phyloP scores from a whole-genome alignment of 495 filamentous ascomycete species.

The Neurospora sp. region DNA sequence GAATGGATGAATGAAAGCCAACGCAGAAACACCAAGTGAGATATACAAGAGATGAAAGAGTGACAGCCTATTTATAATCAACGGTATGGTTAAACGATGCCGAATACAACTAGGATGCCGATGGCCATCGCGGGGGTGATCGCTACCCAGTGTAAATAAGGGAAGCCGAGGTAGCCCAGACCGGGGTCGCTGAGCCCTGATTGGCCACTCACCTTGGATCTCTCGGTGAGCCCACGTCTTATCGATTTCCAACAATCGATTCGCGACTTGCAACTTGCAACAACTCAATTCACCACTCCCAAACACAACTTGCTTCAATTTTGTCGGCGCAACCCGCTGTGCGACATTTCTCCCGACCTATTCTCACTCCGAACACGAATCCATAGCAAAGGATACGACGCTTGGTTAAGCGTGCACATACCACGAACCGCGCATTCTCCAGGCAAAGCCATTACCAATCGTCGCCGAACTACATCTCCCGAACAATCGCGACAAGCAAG shows the following conservation, averaged over 20 bases:
- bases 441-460: neutral
- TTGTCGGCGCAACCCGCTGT: neutral
- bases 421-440: neutral
- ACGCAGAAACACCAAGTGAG: neutral
- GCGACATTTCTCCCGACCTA: neutral
- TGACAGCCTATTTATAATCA: neutral
- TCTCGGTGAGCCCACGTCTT: constrained; percentile 9
- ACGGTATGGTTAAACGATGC: neutral
- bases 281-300: neutral
- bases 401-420: neutral
- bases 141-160: neutral
- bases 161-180: constrained; percentile 18
- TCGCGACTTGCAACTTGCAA: neutral
- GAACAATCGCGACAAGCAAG: neutral
- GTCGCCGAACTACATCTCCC: neutral
- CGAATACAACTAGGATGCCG: neutral
- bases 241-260: constrained; percentile 2
- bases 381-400: neutral
- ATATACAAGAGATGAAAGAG: neutral
- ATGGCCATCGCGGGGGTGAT: neutral
- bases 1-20: neutral
- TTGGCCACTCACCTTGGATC: constrained; percentile 18
- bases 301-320: neutral
- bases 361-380: neutral
- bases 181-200: neutral